Percentiles rank a stretch among this genome's conserved stretches.
phyloP scores from a whole-genome alignment of 129 eudicot species.

The Gnaphalium uliginosum region DNA sequence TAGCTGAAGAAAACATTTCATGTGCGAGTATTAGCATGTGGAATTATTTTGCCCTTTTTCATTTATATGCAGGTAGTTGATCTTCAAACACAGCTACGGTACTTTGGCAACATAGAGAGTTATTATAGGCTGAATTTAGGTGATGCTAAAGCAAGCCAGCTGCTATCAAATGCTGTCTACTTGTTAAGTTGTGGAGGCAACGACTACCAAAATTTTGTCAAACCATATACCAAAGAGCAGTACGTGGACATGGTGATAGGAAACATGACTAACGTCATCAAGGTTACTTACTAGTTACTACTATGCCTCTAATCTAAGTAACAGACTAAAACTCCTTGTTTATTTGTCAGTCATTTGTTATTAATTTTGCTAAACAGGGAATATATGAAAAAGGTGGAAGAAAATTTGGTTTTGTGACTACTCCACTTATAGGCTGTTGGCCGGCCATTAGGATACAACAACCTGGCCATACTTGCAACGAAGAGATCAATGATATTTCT shows the following conservation, averaged over 20 bases:
- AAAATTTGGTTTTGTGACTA: conserved; percentile 42
- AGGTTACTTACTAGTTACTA: conserved; percentile 16
- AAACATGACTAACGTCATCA: conserved; percentile 40
- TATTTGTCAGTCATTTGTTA: not conserved
- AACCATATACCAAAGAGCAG: conserved; percentile 21
- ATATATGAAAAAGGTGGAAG: conserved; percentile 52
- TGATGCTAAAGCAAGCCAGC: conserved; percentile 17
- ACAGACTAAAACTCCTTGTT: not conserved
- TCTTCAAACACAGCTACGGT: conserved; percentile 45
- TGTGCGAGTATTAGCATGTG: not conserved
- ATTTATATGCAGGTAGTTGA: conserved; percentile 42
- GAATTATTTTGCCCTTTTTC: not conserved
- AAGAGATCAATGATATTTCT: conserved; percentile 31
- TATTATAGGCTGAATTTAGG: conserved; percentile 30
- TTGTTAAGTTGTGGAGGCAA: conserved; percentile 57
- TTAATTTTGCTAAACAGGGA: conserved; percentile 30
- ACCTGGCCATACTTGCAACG: conserved; percentile 28
- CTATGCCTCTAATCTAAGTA: not conserved
- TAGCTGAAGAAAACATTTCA: not conserved
- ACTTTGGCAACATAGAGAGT: conserved; percentile 39
- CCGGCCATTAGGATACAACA: conserved; percentile 31
- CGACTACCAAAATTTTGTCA: conserved; percentile 43
- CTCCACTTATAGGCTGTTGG: conserved; percentile 49
- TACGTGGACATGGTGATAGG: conserved; percentile 47
- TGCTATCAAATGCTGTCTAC: conserved; percentile 46